phyloP scores from a whole-genome alignment of 345 rosid species.

The Combretum micranthum region DNA sequence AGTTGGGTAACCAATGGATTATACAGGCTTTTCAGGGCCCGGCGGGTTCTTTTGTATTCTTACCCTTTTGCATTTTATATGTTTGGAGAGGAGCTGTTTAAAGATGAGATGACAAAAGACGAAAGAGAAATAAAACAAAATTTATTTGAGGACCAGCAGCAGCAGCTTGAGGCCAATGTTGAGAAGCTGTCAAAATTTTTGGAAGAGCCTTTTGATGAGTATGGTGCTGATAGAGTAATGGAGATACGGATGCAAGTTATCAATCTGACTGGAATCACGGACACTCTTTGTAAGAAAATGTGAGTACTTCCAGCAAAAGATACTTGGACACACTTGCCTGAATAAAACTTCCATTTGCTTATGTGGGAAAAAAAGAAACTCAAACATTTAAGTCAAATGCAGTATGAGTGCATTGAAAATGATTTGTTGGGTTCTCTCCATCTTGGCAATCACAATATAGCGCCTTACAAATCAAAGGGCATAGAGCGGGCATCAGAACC shows the following conservation, averaged over 20 bases:
- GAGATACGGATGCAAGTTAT: slow-evolving; percentile 71
- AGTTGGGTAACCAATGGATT: slow-evolving; percentile 80
- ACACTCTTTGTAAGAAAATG: slow-evolving; percentile 65
- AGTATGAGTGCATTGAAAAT: slow-evolving; percentile 91
- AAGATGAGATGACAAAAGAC: slow-evolving; percentile 58
- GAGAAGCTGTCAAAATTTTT: slow-evolving; percentile 83
- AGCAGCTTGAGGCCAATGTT: slow-evolving; percentile 84
- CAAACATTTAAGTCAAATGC: slow-evolving; percentile 12
- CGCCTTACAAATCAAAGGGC: slow-evolving; percentile 76
- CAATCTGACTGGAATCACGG: slow-evolving; percentile 40
- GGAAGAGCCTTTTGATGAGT: slow-evolving; percentile 80
- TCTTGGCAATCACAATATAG: slow-evolving; percentile 53
- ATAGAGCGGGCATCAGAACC: slow-evolving; percentile 60
- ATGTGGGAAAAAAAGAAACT: no score
- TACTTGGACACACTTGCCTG: background rate
- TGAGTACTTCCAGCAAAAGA: slow-evolving; percentile 22
- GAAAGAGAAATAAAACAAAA: slow-evolving; percentile 67
- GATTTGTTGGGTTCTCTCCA: slow-evolving; percentile 66
- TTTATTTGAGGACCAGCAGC: slow-evolving; percentile 94
- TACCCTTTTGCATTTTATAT: slow-evolving; percentile 86
- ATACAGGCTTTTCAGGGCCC: slow-evolving; percentile 64
- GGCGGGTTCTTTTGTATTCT: slow-evolving; percentile 74
- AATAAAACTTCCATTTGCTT: background rate
- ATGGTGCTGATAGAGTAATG: slow-evolving; percentile 55
- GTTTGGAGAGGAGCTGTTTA: slow-evolving; percentile 90